phyloP scores from a whole-genome alignment of 2,329 filamentous ascomycete species.

The Fusarium sp. region DNA sequence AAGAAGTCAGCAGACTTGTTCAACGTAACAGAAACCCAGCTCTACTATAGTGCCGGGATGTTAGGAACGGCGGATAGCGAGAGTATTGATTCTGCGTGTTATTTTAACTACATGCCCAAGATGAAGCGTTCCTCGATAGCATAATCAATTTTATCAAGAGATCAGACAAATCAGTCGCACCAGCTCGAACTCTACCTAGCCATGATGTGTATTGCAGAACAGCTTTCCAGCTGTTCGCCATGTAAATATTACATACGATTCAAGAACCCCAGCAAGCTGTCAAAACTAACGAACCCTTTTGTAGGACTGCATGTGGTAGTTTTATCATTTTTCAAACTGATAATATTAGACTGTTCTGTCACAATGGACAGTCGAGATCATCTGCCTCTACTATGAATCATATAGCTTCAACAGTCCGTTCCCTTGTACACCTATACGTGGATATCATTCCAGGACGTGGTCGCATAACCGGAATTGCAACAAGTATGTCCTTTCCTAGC shows the following conservation, averaged over 20 bases:
- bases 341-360: slow-evolving; percentile 9
- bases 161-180: too few species aligned
- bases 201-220: too few species aligned
- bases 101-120: not conserved
- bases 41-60: not conserved
- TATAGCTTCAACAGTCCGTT: slow-evolving; percentile 4
- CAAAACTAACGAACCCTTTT: not conserved
- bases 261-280: not conserved
- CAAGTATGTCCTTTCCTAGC: slow-evolving; percentile 1
- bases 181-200: too few species aligned
- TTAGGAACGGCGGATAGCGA: not conserved
- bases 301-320: not conserved
- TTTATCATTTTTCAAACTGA: not conserved
- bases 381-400: slow-evolving; percentile 1
- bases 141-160: too few species aligned
- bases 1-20: not conserved
- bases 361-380: not conserved
- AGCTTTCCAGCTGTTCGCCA: too few species aligned
- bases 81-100: not conserved
- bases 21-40: not conserved
- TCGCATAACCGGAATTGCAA: slow-evolving; percentile 36
- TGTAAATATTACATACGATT: too few species aligned
- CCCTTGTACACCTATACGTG: slow-evolving; percentile 37
- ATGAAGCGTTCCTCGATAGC: too few species aligned
- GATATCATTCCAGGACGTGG: slow-evolving; percentile 40